Conservation (phyloP, 2,329 filamentous ascomycete species). For the Colletotrichum tropicale region DNA sequence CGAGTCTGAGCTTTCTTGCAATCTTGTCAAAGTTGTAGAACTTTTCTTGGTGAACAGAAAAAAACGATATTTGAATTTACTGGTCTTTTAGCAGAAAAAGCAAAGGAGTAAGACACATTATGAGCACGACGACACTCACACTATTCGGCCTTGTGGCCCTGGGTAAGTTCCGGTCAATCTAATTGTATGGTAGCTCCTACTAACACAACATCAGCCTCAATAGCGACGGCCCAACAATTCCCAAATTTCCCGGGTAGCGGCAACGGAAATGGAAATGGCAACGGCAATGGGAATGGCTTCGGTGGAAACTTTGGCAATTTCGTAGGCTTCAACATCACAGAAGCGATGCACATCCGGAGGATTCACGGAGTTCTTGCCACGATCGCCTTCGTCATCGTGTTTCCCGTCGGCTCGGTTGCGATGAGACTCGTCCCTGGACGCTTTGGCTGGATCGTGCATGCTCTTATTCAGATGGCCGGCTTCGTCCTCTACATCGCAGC, state of each 20-base stretch:
- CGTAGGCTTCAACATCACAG: slow-evolving; percentile 29
- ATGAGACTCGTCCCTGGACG: slow-evolving; percentile 42
- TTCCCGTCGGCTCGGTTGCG: slow-evolving; percentile 48
- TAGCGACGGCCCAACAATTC: slow-evolving; percentile 8
- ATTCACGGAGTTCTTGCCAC: slow-evolving; percentile 46
- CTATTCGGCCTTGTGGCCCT: background rate
- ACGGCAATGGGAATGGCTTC: slow-evolving; percentile 6
- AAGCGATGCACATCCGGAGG: slow-evolving; percentile 33
- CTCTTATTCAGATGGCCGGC: slow-evolving; percentile 39
- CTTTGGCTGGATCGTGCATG: slow-evolving; percentile 43
- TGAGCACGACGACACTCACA: background rate
- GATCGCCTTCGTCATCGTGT: slow-evolving; percentile 45
- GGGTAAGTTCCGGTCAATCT: background rate
- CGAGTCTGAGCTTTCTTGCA: background rate
- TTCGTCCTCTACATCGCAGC: slow-evolving; percentile 41
- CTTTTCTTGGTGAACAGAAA: background rate
- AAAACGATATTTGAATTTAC: background rate
- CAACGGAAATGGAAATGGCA: background rate
- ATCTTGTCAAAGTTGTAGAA: background rate
- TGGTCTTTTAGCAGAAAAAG: background rate
- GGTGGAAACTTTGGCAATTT: slow-evolving; percentile 15
- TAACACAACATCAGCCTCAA: background rate
- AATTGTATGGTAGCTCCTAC: background rate
- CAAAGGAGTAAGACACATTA: background rate
- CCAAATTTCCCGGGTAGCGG: slow-evolving; percentile 5